A percentile compares a stretch with the other conserved stretches of the same genome.
These are phyloP conservation scores for Poterioochromonas sp. DNA, from an alignment of 352 stramenopile genomes.

Conservation along the genomic window DNA sequence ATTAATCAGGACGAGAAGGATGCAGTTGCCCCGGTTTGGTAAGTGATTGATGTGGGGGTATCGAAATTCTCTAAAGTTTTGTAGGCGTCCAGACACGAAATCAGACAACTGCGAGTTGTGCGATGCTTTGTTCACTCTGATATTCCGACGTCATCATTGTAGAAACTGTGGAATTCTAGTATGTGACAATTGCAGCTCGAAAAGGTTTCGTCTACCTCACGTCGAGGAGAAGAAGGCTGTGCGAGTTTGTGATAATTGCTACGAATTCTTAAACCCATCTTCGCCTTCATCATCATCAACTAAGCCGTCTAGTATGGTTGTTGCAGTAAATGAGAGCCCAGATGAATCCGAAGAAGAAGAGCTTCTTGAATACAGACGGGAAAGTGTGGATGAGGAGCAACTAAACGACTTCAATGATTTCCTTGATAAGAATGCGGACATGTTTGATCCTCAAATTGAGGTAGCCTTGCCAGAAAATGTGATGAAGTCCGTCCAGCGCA, in stretches of 20 bases:
- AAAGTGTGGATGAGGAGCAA: not conserved
- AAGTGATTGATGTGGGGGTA: conserved; percentile 37
- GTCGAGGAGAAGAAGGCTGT: conserved; percentile 53
- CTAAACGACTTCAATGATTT: not conserved
- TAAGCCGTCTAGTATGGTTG: not conserved
- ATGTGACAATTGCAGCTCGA: conserved; percentile 58
- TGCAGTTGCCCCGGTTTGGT: conserved; percentile 38
- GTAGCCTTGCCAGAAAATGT: too few species aligned
- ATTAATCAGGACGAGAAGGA: conserved; percentile 36
- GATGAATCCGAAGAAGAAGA: not conserved
- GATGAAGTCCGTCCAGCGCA: too few species aligned
- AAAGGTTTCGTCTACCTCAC: conserved; percentile 52
- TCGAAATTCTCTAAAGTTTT: too few species aligned
- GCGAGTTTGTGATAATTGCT: conserved; percentile 52
- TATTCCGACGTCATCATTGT: conserved; percentile 65
- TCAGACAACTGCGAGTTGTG: conserved; percentile 57
- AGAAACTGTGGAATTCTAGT: conserved; percentile 65
- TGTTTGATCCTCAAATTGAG: too few species aligned
- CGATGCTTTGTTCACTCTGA: conserved; percentile 60
- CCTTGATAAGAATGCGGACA: too few species aligned
- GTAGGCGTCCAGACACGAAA: conserved; percentile 61
- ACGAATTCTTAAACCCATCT: not conserved
- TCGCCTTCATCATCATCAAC: not conserved
- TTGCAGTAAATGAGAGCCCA: not conserved
- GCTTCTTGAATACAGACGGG: not conserved